Evolutionary conservation across 192 early-diverging fungal genomes (phyloP).

Genomic region (Paraglomus brasilianum): DNA sequence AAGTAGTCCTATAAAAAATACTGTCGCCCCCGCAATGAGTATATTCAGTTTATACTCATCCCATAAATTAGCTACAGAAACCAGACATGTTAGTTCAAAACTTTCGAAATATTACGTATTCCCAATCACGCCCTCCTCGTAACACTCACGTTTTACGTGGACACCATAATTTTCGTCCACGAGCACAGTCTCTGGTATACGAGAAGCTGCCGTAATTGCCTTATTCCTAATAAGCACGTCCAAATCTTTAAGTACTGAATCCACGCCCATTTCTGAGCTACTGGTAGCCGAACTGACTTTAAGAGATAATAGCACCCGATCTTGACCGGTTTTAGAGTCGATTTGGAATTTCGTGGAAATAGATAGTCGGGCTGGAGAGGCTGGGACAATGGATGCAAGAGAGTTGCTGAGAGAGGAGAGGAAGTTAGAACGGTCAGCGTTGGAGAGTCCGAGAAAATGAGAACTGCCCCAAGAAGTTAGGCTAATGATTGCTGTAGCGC

Average conservation of each 20-base stretch:
- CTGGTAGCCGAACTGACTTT: not conserved
- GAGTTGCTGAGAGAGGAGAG: too few species aligned
- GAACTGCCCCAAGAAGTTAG: too few species aligned
- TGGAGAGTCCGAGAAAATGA: too few species aligned
- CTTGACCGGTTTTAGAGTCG: too few species aligned
- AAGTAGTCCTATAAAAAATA: too few species aligned
- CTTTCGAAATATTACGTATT: not conserved
- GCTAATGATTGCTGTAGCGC: too few species aligned
- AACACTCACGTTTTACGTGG: not conserved
- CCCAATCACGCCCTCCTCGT: not conserved
- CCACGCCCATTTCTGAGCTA: not conserved
- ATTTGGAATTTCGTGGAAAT: too few species aligned
- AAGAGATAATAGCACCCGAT: too few species aligned
- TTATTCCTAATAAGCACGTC: not conserved
- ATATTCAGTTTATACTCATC: not conserved
- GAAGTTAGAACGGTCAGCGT: too few species aligned
- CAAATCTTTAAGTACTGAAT: slow-evolving; percentile 2
- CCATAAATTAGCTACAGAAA: not conserved
- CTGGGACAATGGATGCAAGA: too few species aligned
- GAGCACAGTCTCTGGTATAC: too few species aligned
- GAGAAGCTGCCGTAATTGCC: not conserved
- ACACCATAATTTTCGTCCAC: slow-evolving; percentile 6
- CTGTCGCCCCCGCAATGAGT: not conserved
- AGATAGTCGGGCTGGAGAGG: too few species aligned
- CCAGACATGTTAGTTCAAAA: not conserved